Evolutionary conservation across 371 early-diverging fungal species (phyloP).

Genomic region (Rhizopus microsporus): DNA sequence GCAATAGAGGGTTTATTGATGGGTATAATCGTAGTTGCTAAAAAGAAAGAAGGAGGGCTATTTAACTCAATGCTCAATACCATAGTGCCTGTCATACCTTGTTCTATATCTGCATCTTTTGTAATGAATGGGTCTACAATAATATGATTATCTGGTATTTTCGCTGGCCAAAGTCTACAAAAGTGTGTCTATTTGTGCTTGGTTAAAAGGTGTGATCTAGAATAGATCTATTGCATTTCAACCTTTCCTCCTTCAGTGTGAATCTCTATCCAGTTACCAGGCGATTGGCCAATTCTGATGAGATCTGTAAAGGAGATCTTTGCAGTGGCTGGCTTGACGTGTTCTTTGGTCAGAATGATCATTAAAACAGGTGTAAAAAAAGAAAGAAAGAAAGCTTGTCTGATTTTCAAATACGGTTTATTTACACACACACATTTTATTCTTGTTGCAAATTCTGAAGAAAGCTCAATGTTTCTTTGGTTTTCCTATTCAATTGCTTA

Average conservation of each 20-base stretch:
- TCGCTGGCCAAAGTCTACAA: conserved; percentile 36
- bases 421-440: conserved; percentile 4
- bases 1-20: conserved; percentile 12
- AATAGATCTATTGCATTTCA: not conserved
- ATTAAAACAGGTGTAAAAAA: conserved; percentile 7
- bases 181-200: conserved; percentile 20
- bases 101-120: not conserved
- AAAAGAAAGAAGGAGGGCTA: not conserved
- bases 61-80: not conserved
- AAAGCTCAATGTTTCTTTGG: conserved; percentile 6
- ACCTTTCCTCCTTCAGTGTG: conserved; percentile 2
- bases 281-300: conserved; percentile 5
- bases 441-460: conserved; percentile 1
- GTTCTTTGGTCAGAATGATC: conserved; percentile 9
- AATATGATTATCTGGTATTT: conserved; percentile 17
- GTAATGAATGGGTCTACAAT: conserved; percentile 7
- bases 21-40: conserved; percentile 14
- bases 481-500: conserved; percentile 21
- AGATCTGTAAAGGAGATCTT: conserved; percentile 22
- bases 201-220: not conserved
- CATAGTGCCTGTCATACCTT: not conserved
- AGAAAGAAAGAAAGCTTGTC: not conserved
- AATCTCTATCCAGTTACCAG: conserved; percentile 29
- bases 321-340: conserved; percentile 26
- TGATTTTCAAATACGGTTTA: not conserved